Percentiles rank a stretch among this genome's conserved stretches.
phyloP scores from a whole-genome alignment of 2,329 filamentous ascomycete species.

The Fusarium sp. region DNA sequence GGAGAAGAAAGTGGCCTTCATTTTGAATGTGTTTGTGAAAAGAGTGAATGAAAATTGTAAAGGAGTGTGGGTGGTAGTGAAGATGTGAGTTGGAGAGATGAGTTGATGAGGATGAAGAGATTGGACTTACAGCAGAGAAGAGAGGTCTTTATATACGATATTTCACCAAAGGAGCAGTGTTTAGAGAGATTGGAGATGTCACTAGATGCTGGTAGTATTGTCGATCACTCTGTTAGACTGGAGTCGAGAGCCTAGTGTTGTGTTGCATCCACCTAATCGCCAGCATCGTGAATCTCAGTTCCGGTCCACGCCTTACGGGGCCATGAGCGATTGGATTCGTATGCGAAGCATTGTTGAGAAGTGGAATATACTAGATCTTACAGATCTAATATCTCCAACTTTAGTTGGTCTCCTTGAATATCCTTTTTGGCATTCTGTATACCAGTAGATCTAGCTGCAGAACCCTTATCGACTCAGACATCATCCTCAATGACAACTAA shows the following conservation, averaged over 20 bases:
- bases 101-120: constrained; percentile 18
- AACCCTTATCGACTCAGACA: too few species aligned
- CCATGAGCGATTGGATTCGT: background rate
- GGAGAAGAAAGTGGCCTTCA: constrained; percentile 43
- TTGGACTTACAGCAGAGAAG: background rate
- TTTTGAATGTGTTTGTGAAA: constrained; percentile 21
- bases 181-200: background rate
- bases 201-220: constrained; percentile 4
- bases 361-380: background rate
- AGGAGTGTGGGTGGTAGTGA: background rate
- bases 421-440: too few species aligned
- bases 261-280: background rate
- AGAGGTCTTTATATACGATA: constrained; percentile 10
- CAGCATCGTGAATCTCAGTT: background rate
- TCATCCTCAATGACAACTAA: background rate
- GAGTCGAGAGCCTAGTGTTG: constrained; percentile 11
- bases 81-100: constrained; percentile 1
- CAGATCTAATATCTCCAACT: too few species aligned
- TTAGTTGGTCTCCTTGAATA: background rate
- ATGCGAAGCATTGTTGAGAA: background rate
- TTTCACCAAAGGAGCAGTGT: background rate
- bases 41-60: background rate
- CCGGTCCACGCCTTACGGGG: background rate
- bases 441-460: background rate
- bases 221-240: constrained; percentile 19